These are phyloP conservation scores for Alternaria brassicae DNA, from an alignment of 2,329 filamentous ascomycete species.

Conservation along the genomic window DNA sequence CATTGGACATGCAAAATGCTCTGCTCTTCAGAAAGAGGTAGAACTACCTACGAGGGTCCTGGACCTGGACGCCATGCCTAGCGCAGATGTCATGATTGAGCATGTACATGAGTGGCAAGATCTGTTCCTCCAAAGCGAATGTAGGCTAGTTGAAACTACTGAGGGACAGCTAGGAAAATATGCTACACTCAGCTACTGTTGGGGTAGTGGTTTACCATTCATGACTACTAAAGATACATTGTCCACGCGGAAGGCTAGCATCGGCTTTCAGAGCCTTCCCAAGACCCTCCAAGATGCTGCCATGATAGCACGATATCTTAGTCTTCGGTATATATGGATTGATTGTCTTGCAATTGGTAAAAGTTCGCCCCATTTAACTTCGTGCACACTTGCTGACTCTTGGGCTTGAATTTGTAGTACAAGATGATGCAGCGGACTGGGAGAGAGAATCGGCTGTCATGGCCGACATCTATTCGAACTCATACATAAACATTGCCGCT, in stretches of 20 bases:
- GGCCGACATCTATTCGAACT: constrained; percentile 8
- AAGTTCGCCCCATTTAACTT: too few species aligned
- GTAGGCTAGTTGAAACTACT: constrained; percentile 2
- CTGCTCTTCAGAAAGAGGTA: background rate
- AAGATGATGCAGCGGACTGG: constrained; percentile 16
- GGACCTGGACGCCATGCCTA: constrained; percentile 1
- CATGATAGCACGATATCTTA: background rate
- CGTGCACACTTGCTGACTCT: background rate
- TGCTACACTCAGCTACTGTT: constrained; percentile 13
- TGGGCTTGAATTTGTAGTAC: background rate
- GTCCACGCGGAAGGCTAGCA: constrained; percentile 1
- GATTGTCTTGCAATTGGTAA: constrained; percentile 7
- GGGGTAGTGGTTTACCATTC: constrained; percentile 10
- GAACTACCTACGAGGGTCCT: constrained; percentile 4
- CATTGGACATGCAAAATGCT: background rate
- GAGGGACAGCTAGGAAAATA: constrained; percentile 1
- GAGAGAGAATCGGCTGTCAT: constrained; percentile 13
- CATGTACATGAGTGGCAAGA: background rate
- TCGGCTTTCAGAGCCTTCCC: constrained; percentile 4
- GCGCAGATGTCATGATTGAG: background rate
- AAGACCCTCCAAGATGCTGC: constrained; percentile 11
- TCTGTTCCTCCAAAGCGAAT: background rate
- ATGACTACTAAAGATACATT: constrained; percentile 7
- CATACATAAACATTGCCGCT: constrained; percentile 5
- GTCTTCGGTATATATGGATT: constrained; percentile 10